These are phyloP conservation scores for Neurospora sublineolata DNA, from an alignment of 495 filamentous ascomycete genomes.

Conservation along the genomic window DNA sequence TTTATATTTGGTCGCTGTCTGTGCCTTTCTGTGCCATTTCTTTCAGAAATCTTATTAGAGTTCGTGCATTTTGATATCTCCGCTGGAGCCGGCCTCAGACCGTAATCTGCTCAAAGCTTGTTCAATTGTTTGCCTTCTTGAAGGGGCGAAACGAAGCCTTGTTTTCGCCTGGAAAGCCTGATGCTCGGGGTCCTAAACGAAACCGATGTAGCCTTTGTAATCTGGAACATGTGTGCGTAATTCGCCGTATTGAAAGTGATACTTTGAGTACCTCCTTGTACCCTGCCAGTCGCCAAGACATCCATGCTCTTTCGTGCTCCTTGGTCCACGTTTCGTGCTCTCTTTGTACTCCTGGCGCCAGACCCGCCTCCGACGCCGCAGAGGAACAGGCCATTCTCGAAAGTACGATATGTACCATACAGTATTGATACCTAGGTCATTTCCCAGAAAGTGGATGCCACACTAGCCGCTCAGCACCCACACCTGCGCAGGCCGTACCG, in stretches of 20 bases:
- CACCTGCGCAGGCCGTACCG: background rate
- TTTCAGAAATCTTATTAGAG: background rate
- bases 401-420: background rate
- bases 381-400: background rate
- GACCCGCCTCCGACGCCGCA: background rate
- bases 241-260: background rate
- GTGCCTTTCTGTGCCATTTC: background rate
- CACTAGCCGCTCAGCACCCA: background rate
- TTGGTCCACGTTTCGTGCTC: background rate
- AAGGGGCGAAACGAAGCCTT: background rate
- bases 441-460: background rate
- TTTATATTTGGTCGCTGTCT: background rate
- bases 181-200: background rate
- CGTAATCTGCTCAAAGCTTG: background rate
- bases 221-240: background rate
- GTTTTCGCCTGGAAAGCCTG: background rate
- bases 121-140: background rate
- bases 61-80: background rate
- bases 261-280: background rate
- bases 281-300: background rate
- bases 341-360: background rate
- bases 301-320: background rate
- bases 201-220: background rate
- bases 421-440: background rate
- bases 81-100: background rate